Conservation (phyloP, 139 green algal species). For the Coelastrella sp. region DNA sequence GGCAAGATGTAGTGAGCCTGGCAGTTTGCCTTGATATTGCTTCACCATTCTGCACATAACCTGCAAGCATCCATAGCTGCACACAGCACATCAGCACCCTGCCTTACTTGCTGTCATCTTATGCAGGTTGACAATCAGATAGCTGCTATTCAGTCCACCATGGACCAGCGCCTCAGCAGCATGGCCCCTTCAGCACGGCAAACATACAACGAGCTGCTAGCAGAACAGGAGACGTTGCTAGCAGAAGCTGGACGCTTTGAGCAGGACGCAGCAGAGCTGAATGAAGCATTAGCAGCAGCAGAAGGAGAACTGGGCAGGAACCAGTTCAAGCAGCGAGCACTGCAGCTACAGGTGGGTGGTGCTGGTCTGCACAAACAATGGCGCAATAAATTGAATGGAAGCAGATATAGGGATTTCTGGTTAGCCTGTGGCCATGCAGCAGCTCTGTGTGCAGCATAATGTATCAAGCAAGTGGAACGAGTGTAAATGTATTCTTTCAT, state of each 20-base stretch:
- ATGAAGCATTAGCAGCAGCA: constrained; percentile 54
- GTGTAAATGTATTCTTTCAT: too few species aligned
- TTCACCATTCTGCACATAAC: too few species aligned
- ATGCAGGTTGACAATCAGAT: constrained; percentile 43
- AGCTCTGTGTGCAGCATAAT: too few species aligned
- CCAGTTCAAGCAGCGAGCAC: constrained; percentile 75
- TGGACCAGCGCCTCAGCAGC: constrained; percentile 22
- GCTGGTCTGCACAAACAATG: background rate
- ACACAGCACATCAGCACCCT: too few species aligned
- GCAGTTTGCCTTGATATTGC: too few species aligned
- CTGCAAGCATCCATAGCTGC: too few species aligned
- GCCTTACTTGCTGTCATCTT: too few species aligned
- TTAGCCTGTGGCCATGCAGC: too few species aligned
- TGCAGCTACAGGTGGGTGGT: constrained; percentile 60
- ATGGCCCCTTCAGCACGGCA: constrained; percentile 27
- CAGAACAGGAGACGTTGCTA: constrained; percentile 45
- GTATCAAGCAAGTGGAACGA: too few species aligned
- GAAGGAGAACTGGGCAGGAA: constrained; percentile 76
- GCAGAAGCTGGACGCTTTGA: constrained; percentile 65
- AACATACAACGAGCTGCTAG: constrained; percentile 32
- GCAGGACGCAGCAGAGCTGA: constrained; percentile 64
- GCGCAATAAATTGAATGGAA: too few species aligned
- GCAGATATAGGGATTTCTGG: too few species aligned
- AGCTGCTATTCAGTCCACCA: constrained; percentile 2
- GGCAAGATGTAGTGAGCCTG: too few species aligned